These are phyloP conservation scores for Penicillium fuscoglaucum DNA, from an alignment of 2,329 filamentous ascomycete genomes.

Conservation along the genomic window DNA sequence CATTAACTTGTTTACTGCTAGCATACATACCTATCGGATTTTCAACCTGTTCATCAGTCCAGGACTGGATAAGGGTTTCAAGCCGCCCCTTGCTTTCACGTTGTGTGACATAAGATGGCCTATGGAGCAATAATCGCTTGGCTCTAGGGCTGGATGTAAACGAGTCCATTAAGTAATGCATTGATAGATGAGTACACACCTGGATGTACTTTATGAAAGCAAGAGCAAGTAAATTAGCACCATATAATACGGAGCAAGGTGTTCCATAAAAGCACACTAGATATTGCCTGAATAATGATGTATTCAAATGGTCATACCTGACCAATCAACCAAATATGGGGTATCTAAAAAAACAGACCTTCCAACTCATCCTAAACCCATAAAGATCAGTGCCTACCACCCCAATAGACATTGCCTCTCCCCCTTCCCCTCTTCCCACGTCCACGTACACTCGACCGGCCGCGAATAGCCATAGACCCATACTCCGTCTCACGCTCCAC, in stretches of 20 bases:
- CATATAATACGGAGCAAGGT: not conserved
- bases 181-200: not conserved
- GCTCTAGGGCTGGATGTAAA: not conserved
- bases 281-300: not conserved
- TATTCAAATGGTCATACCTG: not conserved
- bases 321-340: not conserved
- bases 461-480: conserved; percentile 37
- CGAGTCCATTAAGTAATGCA: not conserved
- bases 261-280: not conserved
- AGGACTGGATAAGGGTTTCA: not conserved
- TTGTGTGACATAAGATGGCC: conserved; percentile 2
- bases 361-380: not conserved
- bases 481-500: conserved; percentile 32
- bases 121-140: not conserved
- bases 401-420: conserved; percentile 16
- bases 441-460: conserved; percentile 25
- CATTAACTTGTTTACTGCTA: not conserved
- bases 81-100: conserved; percentile 1
- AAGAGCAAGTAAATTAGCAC: not conserved
- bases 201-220: not conserved
- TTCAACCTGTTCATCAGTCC: not conserved
- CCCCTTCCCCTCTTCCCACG: conserved; percentile 20
- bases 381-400: conserved; percentile 5
- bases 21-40: not conserved
- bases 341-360: not conserved